Evolutionary conservation across 495 filamentous ascomycete species (phyloP), one percentile per base, ranked within the genome.

Genomic region (Aspergillus indologenus): DNA sequence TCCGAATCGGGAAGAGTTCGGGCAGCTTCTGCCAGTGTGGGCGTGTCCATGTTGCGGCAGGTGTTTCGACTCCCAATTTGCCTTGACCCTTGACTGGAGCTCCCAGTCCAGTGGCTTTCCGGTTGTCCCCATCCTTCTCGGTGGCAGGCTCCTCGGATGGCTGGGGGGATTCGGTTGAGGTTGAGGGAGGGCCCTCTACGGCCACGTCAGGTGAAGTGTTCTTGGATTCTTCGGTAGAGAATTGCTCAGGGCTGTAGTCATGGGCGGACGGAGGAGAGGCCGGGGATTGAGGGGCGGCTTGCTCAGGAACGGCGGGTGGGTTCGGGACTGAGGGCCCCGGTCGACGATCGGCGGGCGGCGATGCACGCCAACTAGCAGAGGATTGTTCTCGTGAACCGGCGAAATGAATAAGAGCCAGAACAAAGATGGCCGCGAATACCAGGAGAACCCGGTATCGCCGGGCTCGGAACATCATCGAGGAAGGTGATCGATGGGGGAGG

Each of bases 391-490:
- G 75, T 54, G 73, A 74, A 46, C 74, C 64, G 53, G 69, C 51
- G 54, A 90, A 87, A 67, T 90, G 84, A 62, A 90, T 81, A 20
- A 93, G 71, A 17, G 85, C 73, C 45, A 91, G 72, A 26, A 87
- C 71, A 51, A 86, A 71, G 49, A 90, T 69, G 52, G 84, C 79
- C 48, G 90, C 85, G 67, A 90, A 87, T 62, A 89, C 72, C 49
- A 92, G 67, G 60, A 90, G 87, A 49, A 87, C 77, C 54, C 91
- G 86, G 65, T 91, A 93, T 72, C 90, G 81, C 53, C 91, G 86
- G 61, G 89, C 71, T 43, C 90, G 87, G 57, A 90, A 75, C 91
- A 94, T 92, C 50, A 63, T 60, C 31, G 50, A 11, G 14, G 24
- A 52, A 43, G 43, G 23, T 40, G 51, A 0, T 43, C 42, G 23